These are phyloP conservation scores for Trichoderma koningiopsis DNA, from an alignment of 2,329 filamentous ascomycete species.

Conservation along the genomic window DNA sequence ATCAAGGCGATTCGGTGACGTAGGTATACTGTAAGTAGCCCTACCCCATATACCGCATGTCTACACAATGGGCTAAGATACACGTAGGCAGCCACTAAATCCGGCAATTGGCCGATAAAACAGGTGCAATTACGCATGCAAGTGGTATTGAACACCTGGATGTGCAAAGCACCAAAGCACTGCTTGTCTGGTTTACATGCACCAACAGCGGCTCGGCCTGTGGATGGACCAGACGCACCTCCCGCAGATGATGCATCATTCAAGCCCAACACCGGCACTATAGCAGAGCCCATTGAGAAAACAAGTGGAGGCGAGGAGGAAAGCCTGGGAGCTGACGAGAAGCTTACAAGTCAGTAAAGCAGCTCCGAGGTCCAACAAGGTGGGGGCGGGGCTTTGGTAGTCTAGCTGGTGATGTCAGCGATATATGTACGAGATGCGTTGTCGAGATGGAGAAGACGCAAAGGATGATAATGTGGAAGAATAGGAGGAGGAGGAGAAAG, in stretches of 20 bases:
- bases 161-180: neutral
- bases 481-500: neutral
- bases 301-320: neutral
- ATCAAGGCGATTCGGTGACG: neutral
- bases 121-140: neutral
- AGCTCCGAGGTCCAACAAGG: neutral
- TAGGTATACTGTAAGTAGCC: neutral
- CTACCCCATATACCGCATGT: neutral
- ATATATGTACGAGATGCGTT: no score
- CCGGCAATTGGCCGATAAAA: neutral
- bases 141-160: neutral
- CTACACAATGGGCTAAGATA: neutral
- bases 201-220: neutral
- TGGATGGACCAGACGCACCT: neutral
- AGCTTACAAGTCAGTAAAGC: neutral
- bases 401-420: slow-evolving; percentile 20
- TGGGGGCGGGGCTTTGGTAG: slow-evolving; percentile 14
- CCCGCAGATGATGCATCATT: neutral
- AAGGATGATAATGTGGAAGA: neutral
- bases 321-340: neutral
- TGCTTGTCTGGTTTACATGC: neutral
- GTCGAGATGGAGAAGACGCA: neutral
- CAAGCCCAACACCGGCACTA: neutral
- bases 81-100: neutral
- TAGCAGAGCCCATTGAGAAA: neutral